Evolutionary conservation across 352 stramenopile genomes (phyloP), one percentile per base, ranked within the genome.

Genomic region (Globisporangium camurandrum): DNA sequence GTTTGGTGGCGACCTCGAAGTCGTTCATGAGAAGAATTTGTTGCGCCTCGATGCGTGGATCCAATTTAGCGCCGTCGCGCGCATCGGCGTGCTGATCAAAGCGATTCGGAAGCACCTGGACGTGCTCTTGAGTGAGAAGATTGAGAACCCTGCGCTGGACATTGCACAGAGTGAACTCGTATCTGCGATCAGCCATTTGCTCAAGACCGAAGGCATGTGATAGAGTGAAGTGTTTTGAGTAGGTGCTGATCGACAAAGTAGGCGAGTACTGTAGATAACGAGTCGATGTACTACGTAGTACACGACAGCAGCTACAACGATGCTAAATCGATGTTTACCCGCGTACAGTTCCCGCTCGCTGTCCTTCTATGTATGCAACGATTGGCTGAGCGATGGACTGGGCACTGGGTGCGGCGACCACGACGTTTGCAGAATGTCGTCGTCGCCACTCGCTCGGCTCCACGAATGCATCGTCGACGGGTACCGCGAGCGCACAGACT

Each of bases 21-120:
- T 98, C 2, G 72, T 86, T 30, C 91, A 98, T 61, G 89, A 94
- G 52, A 89, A 97, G 62, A 90, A 91, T 27, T 52, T 86, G 45
- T 60, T 97, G 17, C 69, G 51, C 0, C 49, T 96, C 2, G 88
- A 97, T 50, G 52, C 86, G 2, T 99, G 95, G 86, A 88, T 99
- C 33, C 82, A 88, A 22, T 98, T 99, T 57, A 65, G 95, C 22
- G 87, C 94, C 40, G 76, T 96, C 36, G 82, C 93, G 3, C 93
- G 97, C 39, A 93, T 98, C 30, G 96, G 92, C 20, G 96, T 98
- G 34, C 75, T 99, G 16, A 93, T 99, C 20, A 98, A 98, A 57
- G 84, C 95, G 26, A 86, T 99, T 49, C 78, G 95, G 17, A 70
- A 80, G 30, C 84, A 97, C 45, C 82, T 99, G 53, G 96, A 99